Evolutionary conservation across 2,329 filamentous ascomycete genomes (phyloP), one percentile per base, ranked within the genome.

Genomic region (Piedraia hortae): DNA sequence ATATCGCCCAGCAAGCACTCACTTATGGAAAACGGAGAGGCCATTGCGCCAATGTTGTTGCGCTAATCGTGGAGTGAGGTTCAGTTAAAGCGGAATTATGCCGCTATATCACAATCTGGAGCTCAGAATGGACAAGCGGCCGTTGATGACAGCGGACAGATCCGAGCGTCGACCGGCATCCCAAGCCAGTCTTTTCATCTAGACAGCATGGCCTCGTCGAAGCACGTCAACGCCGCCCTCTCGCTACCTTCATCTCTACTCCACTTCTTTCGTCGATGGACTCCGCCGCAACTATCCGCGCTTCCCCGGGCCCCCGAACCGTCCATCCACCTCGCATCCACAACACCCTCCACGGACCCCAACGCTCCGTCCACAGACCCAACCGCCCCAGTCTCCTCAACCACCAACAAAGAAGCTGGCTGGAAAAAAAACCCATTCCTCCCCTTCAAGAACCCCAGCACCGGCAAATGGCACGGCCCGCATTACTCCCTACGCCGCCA

Each of bases 11-110:
- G 21, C 26, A 21, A 26, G 23, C 18, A 35, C 63, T 46, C 59
- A 90, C 78, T 91, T 68, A 90, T 90, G 48, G 77, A 71, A 63
- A 90, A 90, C 36, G 78, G 80, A 35, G 73, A 85, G 44, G 68
- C 67, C 78, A 42, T 90, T 45, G 19, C 19, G 12, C 16, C 10
- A n/a, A n/a, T n/a, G n/a, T n/a, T n/a, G n/a, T n/a, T n/a, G n/a
- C n/a, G n/a, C n/a, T n/a, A n/a, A n/a, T n/a, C n/a, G n/a, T n/a
- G n/a, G n/a, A n/a, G n/a, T n/a, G n/a, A n/a, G n/a, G n/a, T n/a
- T n/a, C n/a, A n/a, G n/a, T n/a, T n/a, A n/a, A n/a, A n/a, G n/a
- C n/a, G n/a, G n/a, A n/a, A n/a, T n/a, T n/a, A n/a, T n/a, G n/a
- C n/a, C n/a, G n/a, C n/a, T n/a, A n/a, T n/a, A n/a, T n/a, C n/a